A percentile compares a stretch with the other conserved stretches of the same genome.
These are phyloP conservation scores for Ophiocordyceps sinensis DNA, from an alignment of 2,329 filamentous ascomycete species.

Conservation along the genomic window DNA sequence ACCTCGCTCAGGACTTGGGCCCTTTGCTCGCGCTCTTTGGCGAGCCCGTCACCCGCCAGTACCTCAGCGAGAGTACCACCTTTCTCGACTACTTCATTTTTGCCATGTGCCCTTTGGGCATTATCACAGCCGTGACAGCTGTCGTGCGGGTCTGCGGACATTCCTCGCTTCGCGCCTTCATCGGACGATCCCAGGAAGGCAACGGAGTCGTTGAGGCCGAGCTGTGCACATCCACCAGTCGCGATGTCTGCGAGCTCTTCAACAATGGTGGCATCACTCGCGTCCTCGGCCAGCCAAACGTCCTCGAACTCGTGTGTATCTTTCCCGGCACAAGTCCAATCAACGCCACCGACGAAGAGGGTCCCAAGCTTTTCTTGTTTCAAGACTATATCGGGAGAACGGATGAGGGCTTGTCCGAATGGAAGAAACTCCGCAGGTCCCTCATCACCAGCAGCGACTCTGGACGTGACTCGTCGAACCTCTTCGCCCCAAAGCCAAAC, in stretches of 20 bases:
- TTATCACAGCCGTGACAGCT: slow-evolving; percentile 21
- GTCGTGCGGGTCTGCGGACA: slow-evolving; percentile 17
- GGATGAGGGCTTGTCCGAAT: background rate
- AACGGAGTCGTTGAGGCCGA: slow-evolving; percentile 19
- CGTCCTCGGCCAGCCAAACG: slow-evolving; percentile 16
- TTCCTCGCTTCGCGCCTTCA: slow-evolving; percentile 18
- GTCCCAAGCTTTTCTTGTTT: background rate
- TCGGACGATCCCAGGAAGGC: slow-evolving; percentile 23
- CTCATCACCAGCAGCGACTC: background rate
- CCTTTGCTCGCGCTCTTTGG: slow-evolving; percentile 20
- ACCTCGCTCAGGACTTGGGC: slow-evolving; percentile 18
- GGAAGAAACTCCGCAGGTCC: background rate
- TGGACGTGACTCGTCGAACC: background rate
- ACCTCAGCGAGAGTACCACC: slow-evolving; percentile 16
- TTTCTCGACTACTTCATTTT: slow-evolving; percentile 18
- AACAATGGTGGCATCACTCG: slow-evolving; percentile 16
- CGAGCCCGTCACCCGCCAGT: slow-evolving; percentile 23
- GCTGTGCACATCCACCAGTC: slow-evolving; percentile 23
- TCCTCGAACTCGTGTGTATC: slow-evolving; percentile 16
- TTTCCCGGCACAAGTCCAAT: background rate
- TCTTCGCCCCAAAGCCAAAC: slow-evolving; percentile 4
- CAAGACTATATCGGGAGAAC: background rate
- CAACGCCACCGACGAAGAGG: background rate
- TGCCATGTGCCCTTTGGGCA: slow-evolving; percentile 21
- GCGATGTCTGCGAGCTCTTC: slow-evolving; percentile 24